Percentiles rank a stretch among this genome's conserved stretches.
Conservation (phyloP, 805 yeast species). For the Metschnikowia dekortorum region DNA sequence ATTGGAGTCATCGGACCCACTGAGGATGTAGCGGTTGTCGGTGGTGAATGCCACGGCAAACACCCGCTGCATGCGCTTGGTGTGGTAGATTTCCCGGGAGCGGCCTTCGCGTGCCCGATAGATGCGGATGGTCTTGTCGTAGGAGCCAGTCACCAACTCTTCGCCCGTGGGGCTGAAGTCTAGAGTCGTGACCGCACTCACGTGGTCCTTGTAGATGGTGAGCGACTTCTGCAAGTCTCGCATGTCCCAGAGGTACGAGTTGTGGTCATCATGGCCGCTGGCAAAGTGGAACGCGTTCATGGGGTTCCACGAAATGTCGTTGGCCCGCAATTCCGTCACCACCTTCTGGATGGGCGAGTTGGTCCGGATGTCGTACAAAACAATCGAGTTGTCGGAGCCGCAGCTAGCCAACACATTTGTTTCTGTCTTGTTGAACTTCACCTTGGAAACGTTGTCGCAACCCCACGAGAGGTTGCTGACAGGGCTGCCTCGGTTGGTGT, state of each 20-base stretch:
- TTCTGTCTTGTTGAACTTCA: constrained; percentile 85
- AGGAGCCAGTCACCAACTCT: constrained; percentile 91
- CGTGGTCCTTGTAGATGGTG: constrained; percentile 91
- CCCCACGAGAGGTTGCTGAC: constrained; percentile 88
- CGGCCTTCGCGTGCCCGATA: constrained; percentile 78
- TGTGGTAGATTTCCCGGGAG: constrained; percentile 91
- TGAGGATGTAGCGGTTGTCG: constrained; percentile 81
- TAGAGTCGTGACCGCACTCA: constrained; percentile 89
- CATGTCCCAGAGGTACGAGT: constrained; percentile 94
- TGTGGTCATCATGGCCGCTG: constrained; percentile 90
- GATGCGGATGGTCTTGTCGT: constrained; percentile 87
- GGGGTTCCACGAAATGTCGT: constrained; percentile 92
- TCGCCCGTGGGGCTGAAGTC: constrained; percentile 97
- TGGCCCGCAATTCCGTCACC: constrained; percentile 75
- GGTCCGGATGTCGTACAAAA: constrained; percentile 86
- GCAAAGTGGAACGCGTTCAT: constrained; percentile 95
- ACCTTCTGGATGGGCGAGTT: constrained; percentile 90
- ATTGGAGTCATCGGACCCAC: constrained; percentile 96
- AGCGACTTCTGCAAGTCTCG: constrained; percentile 77
- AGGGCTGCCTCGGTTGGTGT: constrained; percentile 72
- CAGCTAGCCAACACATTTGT: constrained; percentile 85
- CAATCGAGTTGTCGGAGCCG: constrained; percentile 80
- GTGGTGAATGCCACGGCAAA: constrained; percentile 79
- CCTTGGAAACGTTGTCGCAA: constrained; percentile 81
- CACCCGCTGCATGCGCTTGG: constrained; percentile 96